These are phyloP conservation scores for Westerdykella sp. DNA, from an alignment of 2,329 filamentous ascomycete genomes.

Conservation along the genomic window DNA sequence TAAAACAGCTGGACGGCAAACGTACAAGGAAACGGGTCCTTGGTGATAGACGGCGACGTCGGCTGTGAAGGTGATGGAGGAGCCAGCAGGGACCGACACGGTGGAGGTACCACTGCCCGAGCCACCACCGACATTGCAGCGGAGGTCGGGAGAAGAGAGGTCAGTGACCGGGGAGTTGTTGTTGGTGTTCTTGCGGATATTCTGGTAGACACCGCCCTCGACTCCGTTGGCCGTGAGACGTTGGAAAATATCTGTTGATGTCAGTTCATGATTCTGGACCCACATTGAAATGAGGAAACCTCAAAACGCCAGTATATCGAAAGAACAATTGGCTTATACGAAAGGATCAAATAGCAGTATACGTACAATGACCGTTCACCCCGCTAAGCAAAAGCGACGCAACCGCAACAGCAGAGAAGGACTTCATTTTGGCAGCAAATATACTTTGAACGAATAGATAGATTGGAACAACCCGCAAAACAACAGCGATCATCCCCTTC, in stretches of 20 bases:
- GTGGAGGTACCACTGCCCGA: slow-evolving; percentile 9
- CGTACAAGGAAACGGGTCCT: slow-evolving; percentile 13
- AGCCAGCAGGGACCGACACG: slow-evolving; percentile 12
- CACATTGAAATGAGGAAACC: not conserved
- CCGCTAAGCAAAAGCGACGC: slow-evolving; percentile 12
- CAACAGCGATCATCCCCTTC: not conserved
- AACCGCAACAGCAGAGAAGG: slow-evolving; percentile 11
- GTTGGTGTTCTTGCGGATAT: slow-evolving; percentile 44
- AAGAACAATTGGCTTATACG: not conserved
- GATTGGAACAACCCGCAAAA: no score
- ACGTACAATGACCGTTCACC: slow-evolving; percentile 19
- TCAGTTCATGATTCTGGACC: not conserved
- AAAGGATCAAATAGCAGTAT: not conserved
- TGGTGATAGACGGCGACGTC: slow-evolving; percentile 19
- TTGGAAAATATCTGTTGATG: slow-evolving; percentile 25
- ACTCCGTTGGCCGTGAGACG: slow-evolving; percentile 19
- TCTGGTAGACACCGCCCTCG: slow-evolving; percentile 24
- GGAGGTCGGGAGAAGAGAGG: slow-evolving; percentile 12
- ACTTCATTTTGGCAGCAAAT: slow-evolving; percentile 15
- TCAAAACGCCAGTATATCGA: not conserved
- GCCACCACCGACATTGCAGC: slow-evolving; percentile 18
- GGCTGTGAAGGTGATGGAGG: slow-evolving; percentile 10
- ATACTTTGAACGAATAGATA: not conserved
- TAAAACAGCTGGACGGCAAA: not conserved
- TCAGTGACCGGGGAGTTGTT: slow-evolving; percentile 44